phyloP scores from a whole-genome alignment of 2,329 filamentous ascomycete genomes.

The Thermomyces lanuginosus region DNA sequence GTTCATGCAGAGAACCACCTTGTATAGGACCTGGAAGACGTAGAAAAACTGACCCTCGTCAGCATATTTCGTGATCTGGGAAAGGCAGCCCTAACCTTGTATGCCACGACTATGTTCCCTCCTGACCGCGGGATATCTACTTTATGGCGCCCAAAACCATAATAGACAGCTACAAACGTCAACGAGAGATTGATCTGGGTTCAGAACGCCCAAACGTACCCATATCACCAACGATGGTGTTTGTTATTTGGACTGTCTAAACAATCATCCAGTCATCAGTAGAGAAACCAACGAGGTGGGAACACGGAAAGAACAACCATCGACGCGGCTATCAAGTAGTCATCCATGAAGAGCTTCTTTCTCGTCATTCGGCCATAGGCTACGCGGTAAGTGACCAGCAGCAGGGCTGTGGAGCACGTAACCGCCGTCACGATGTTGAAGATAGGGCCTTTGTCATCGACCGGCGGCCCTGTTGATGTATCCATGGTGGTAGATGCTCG shows the following conservation, averaged over 20 bases:
- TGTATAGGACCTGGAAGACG: slow-evolving; percentile 9
- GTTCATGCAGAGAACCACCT: slow-evolving; percentile 8
- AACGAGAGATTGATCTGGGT: not conserved
- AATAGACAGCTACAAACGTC: slow-evolving; percentile 4
- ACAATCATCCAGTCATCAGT: not conserved
- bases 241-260: slow-evolving; percentile 5
- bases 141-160: slow-evolving; percentile 8
- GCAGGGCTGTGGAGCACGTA: slow-evolving; percentile 4
- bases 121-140: slow-evolving; percentile 6
- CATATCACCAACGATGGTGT: slow-evolving; percentile 7
- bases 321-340: slow-evolving; percentile 7
- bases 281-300: not conserved
- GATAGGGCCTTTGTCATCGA: slow-evolving; percentile 7
- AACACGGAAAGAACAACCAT: slow-evolving; percentile 4
- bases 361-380: slow-evolving; percentile 4
- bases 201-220: slow-evolving; percentile 2
- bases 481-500: too few species aligned
- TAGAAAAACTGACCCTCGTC: slow-evolving; percentile 6
- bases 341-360: slow-evolving; percentile 5
- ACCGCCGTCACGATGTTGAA: slow-evolving; percentile 6
- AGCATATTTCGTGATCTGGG: not conserved
- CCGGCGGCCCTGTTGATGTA: not conserved
- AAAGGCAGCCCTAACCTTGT: slow-evolving; percentile 5
- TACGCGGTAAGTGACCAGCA: slow-evolving; percentile 6
- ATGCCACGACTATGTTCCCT: slow-evolving; percentile 5